Base-by-base conservation (phyloP, 1,284 basidiomycete genomes). In the Exobasidium cylindrosporum region DNA sequence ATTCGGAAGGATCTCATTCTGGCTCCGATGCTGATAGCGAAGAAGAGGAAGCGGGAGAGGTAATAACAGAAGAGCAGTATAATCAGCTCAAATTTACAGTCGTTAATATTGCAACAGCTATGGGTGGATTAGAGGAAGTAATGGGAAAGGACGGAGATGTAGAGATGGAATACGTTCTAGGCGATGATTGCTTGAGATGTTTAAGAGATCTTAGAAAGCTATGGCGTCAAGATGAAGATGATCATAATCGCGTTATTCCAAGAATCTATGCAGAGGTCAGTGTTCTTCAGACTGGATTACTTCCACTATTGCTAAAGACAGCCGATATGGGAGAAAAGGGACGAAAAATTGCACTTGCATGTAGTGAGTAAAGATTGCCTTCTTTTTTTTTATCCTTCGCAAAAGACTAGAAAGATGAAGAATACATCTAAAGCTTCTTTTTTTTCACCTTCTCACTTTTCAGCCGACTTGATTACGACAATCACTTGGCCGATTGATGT, bases 401-500 rank as follows among this genome's bases (percentile, higher is more conserved):
- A 60, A 11, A n/a, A 35, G 4, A 28, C 26, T 13, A 21, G 43
- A 17, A 2, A 29, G 17, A 13, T 30, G 10, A 54, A 11, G 17
- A 21, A 30, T 17, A 11, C 2, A 10, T 10, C 31, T 24, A 35
- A 29, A 52, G 13, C 49, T 21, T 26, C 24, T 26, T 46, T 45
- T 24, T 14, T 23, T 13, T 30, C n/a, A 17, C n/a, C 52, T 62
- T 45, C 35, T 40, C 17, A 17, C 10, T 40, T 17, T 7, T 7
- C 35, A 40, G 35, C 71, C 29, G 78, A 80, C 50, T 63, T 80
- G n/a, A 64, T 80, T 53, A 80, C 75, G 5, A 72, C 77, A 1
- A 63, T 80, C 52, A 80, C 78, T 0, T 80, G 78, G 78, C 78
- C 78, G 1, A 69, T 80, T 17, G 75, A 78, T 60, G 69, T 67